Evolutionary conservation across 805 yeast species (phyloP).

Genomic region (Monosporozyma siamensis): DNA sequence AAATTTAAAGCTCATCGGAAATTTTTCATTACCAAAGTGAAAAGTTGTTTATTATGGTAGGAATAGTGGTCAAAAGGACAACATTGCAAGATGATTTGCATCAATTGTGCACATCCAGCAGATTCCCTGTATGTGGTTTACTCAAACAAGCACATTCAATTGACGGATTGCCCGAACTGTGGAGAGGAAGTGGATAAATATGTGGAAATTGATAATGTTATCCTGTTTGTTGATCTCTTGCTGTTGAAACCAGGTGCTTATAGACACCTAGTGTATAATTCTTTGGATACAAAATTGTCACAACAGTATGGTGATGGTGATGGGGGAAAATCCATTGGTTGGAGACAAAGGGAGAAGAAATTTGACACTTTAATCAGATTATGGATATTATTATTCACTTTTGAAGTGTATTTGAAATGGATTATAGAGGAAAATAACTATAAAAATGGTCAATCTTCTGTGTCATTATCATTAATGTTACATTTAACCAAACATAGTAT

Average conservation of each 20-base stretch:
- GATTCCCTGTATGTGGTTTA: conserved; percentile 59
- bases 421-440: conserved; percentile 68
- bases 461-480: neutral
- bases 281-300: conserved; percentile 28
- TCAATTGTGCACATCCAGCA: conserved; percentile 70
- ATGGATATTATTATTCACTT: conserved; percentile 54
- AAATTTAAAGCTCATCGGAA: no score
- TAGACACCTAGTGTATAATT: conserved; percentile 76
- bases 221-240: conserved; percentile 74
- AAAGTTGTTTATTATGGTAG: no score
- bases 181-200: conserved; percentile 76
- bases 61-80: no score
- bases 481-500: conserved; percentile 27
- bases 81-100: conserved; percentile 92
- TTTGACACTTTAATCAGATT: conserved; percentile 36
- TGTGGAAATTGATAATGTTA: conserved; percentile 79
- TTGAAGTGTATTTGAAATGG: conserved; percentile 89
- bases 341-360: conserved; percentile 12
- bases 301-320: conserved; percentile 9
- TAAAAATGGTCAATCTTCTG: neutral
- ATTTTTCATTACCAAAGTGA: no score
- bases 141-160: conserved; percentile 67
- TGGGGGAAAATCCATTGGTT: no score
- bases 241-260: conserved; percentile 81
- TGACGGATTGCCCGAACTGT: conserved; percentile 70